Percentiles rank a stretch among this genome's conserved stretches.
Evolutionary conservation across 2,329 filamentous ascomycete genomes (phyloP).

Genomic region (Venturia effusa): DNA sequence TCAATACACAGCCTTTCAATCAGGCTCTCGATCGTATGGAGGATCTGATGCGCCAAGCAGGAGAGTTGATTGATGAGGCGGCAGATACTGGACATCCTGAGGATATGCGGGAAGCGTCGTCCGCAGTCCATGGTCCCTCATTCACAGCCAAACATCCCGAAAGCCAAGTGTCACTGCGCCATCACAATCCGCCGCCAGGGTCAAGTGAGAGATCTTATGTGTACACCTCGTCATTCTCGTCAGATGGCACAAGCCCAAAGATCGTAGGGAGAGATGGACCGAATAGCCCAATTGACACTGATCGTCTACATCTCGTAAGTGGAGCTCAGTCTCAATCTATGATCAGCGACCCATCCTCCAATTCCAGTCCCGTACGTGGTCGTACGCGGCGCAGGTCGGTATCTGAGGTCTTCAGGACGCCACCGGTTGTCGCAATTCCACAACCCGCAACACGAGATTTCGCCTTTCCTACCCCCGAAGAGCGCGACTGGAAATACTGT

Average conservation of each 20-base stretch:
- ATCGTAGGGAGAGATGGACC: background rate
- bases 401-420: background rate
- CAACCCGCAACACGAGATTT: background rate
- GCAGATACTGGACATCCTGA: conserved; percentile 22
- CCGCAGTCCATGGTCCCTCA: conserved; percentile 23
- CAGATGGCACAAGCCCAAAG: background rate
- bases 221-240: background rate
- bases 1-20: background rate
- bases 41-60: conserved; percentile 32
- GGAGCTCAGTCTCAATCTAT: background rate
- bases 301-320: background rate
- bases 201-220: background rate
- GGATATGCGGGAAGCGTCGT: conserved; percentile 19
- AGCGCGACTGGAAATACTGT: background rate
- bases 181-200: background rate
- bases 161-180: background rate
- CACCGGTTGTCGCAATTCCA: background rate
- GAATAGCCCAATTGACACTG: background rate
- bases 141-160: background rate
- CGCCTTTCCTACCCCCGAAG: background rate
- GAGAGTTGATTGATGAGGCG: conserved; percentile 25
- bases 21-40: conserved; percentile 29
- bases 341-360: background rate
- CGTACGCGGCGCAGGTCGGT: background rate
- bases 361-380: background rate